Evolutionary conservation across 2,329 filamentous ascomycete species (phyloP).

Genomic region (Massarina eburnea): DNA sequence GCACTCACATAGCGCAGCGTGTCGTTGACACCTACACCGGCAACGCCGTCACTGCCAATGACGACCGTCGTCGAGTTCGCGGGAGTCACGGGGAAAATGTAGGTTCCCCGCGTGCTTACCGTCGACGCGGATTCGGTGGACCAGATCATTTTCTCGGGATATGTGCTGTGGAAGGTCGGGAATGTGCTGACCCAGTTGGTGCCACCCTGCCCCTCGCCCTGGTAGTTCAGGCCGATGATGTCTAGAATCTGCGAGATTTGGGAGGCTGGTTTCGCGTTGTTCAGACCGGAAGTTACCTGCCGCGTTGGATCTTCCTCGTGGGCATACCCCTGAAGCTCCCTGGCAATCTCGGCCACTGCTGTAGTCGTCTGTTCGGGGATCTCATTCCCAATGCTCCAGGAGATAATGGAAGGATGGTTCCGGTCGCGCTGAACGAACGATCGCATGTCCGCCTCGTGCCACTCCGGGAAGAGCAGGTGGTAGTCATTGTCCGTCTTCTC

Average conservation of each 20-base stretch:
- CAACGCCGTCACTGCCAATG: conserved; percentile 43
- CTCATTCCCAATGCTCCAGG: conserved; percentile 60
- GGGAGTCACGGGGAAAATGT: conserved; percentile 54
- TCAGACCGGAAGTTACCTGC: conserved; percentile 50
- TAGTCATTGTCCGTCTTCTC: conserved; percentile 54
- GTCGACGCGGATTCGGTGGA: conserved; percentile 41
- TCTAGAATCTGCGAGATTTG: conserved; percentile 49
- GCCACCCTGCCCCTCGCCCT: conserved; percentile 51
- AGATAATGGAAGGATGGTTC: conserved; percentile 57
- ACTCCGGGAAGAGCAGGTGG: conserved; percentile 55
- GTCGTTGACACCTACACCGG: conserved; percentile 38
- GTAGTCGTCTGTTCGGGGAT: conserved; percentile 50
- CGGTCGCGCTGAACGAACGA: conserved; percentile 56
- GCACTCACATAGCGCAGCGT: conserved; percentile 46
- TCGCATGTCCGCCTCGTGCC: conserved; percentile 57
- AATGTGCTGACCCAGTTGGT: conserved; percentile 34
- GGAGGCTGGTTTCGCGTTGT: conserved; percentile 46
- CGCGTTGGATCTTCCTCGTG: conserved; percentile 53
- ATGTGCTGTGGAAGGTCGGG: conserved; percentile 33
- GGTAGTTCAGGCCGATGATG: conserved; percentile 58
- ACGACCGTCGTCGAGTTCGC: conserved; percentile 38
- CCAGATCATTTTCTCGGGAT: conserved; percentile 51
- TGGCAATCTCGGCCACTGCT: conserved; percentile 34
- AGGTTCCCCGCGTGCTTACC: conserved; percentile 55
- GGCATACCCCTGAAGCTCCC: conserved; percentile 47